Evolutionary conservation across 352 stramenopile genomes (phyloP), one percentile per base, ranked within the genome.

Genomic region (Ochromonadaceae sp.): DNA sequence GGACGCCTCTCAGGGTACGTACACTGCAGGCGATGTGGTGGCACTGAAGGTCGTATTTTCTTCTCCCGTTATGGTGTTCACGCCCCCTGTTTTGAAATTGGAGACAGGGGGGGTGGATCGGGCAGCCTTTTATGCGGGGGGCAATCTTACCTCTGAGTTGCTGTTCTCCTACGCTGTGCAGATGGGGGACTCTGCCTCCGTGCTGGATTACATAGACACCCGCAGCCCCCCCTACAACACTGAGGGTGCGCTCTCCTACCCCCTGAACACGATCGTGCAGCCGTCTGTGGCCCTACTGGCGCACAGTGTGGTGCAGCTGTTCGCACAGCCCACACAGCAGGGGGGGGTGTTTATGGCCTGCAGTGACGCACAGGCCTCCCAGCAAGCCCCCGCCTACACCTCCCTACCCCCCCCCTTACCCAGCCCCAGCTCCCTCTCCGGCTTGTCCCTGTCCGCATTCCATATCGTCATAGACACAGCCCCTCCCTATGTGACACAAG

Each of bases 131-230:
- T 63, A 63, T 30, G 2, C 41, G 17, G 15, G 22, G 14, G 55
- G 55, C 2, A 63, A 63, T 22, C 17, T 1, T 2, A 52, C 55
- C 5, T 38, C 5, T 12, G n/a, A 14, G 4, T 25, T 63, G 35
- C 17, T 34, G 14, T 63, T 35, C 22, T 2, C 14, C 4, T 63
- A 63, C 25, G 39, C 34, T 10, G 38, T 63, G 2, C 36, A 63
- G 38, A 5, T 38, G 20, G 32, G 34, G 17, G 55, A 63, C 26
- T 5, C 5, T 9, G 9, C 55, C 4, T 39, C 17, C 20, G 17
- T 10, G 15, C 32, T 63, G 12, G 55, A 63, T 30, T 63, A 63
- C 22, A 7, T 52, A 1, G 38, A 63, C 15, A 63, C 55, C 2
- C 22, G 40, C 10, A 5, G 35, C 5, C 3, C 55, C 12, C 55